Conservation (phyloP, 2,329 filamentous ascomycete genomes). For the Aspergillus ibericus region DNA sequence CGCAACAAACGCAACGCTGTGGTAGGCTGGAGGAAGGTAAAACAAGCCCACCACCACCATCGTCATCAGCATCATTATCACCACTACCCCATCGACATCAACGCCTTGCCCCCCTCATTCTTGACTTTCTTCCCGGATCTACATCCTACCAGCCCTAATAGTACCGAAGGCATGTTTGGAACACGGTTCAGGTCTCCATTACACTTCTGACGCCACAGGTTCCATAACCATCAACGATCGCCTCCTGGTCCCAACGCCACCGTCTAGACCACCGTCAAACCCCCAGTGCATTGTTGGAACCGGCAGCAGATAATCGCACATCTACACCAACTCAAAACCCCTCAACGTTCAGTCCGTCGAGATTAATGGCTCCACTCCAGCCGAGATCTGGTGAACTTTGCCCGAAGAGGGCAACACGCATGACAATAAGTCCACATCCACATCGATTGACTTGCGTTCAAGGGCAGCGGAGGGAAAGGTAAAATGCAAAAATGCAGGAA, state of each 20-base stretch:
- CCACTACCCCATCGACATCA: not conserved
- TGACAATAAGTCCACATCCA: not conserved
- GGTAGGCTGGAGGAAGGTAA: not conserved
- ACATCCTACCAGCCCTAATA: slow-evolving; percentile 8
- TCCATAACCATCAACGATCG: slow-evolving; percentile 16
- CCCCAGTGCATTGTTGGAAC: not conserved
- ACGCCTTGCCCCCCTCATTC: slow-evolving; percentile 1
- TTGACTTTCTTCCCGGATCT: slow-evolving; percentile 8
- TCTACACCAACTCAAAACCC: not conserved
- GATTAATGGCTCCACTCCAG: slow-evolving; percentile 1
- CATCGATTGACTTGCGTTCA: not conserved
- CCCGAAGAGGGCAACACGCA: slow-evolving; percentile 3
- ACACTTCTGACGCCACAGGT: slow-evolving; percentile 16
- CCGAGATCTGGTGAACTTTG: not conserved
- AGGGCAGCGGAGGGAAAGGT: not conserved
- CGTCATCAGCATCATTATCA: not conserved
- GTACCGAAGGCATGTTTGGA: slow-evolving; percentile 13
- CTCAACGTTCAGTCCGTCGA: not conserved
- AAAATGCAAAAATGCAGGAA: not conserved
- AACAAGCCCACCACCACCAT: not conserved
- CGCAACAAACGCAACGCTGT: not conserved
- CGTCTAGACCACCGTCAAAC: slow-evolving; percentile 9
- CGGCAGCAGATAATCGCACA: not conserved
- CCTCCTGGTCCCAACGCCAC: slow-evolving; percentile 13
- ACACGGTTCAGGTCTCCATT: slow-evolving; percentile 19